Evolutionary conservation across 352 stramenopile genomes (phyloP).

Genomic region (Phytopythium cucurbitacearum): DNA sequence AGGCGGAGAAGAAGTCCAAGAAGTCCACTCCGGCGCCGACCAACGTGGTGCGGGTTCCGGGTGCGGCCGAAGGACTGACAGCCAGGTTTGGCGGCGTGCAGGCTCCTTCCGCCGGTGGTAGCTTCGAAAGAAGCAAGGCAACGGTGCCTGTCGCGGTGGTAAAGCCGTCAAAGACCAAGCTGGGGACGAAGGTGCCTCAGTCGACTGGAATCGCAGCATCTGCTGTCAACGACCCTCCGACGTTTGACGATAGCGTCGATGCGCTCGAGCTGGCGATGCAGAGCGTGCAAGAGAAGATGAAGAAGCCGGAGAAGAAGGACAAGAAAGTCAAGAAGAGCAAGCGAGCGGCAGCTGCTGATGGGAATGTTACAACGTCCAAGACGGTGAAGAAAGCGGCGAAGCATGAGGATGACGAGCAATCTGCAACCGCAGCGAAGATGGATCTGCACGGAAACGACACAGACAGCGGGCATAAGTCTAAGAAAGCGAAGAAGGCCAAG

Average conservation of each 20-base stretch:
- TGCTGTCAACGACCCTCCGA: constrained; percentile 6
- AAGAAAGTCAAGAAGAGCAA: background rate
- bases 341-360: background rate
- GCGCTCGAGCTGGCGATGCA: constrained; percentile 29
- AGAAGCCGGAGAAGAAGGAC: constrained; percentile 11
- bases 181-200: too few relatives aligned
- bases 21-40: constrained; percentile 28
- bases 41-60: constrained; percentile 11
- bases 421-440: too few relatives aligned
- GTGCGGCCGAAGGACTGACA: background rate
- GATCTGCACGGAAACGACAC: too few relatives aligned
- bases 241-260: constrained; percentile 16
- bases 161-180: too few relatives aligned
- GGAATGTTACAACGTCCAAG: background rate
- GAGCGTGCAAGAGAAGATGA: constrained; percentile 28
- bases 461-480: background rate
- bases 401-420: background rate
- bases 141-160: too few relatives aligned
- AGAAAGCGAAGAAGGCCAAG: constrained; percentile 3
- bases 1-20: constrained; percentile 11
- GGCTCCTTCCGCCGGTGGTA: background rate
- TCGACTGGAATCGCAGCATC: too few relatives aligned
- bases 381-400: background rate
- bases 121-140: too few relatives aligned
- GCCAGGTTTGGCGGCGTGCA: background rate